A percentile compares a stretch with the other conserved stretches of the same genome.
phyloP scores from a whole-genome alignment of 169 alveolate genomes.

The Eimeria necatrix region DNA sequence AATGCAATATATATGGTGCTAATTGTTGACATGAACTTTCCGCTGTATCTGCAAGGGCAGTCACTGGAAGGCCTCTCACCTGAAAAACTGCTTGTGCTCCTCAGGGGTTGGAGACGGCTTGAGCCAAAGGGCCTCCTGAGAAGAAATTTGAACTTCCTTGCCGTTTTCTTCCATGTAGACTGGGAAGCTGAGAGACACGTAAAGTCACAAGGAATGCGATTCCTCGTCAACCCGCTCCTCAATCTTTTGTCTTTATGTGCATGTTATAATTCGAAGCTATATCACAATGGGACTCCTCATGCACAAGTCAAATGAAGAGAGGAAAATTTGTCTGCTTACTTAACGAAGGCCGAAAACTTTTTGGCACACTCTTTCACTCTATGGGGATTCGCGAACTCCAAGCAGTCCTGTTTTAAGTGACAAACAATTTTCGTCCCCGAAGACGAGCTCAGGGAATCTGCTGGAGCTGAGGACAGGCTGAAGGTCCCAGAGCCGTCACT shows the following conservation, averaged over 20 bases:
- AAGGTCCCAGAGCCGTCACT: conserved; percentile 98
- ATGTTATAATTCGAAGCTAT: no score
- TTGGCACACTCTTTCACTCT: conserved; percentile 89
- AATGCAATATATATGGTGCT: no score
- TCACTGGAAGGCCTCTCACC: conserved; percentile 60
- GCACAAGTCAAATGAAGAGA: neutral
- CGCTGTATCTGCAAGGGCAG: neutral
- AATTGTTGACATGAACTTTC: no score
- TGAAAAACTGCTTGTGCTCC: conserved; percentile 94
- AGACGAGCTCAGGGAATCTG: conserved; percentile 81
- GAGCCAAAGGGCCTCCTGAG: conserved; percentile 93
- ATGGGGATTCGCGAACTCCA: conserved; percentile 88
- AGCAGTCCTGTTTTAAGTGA: conserved; percentile 93
- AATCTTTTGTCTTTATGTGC: no score
- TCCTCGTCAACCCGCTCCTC: no score
- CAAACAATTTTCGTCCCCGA: conserved; percentile 96
- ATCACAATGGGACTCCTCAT: no score
- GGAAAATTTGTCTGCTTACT: conserved; percentile 76
- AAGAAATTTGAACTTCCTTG: conserved; percentile 86
- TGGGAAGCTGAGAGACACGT: conserved; percentile 76
- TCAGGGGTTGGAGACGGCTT: conserved; percentile 94
- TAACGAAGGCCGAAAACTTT: conserved; percentile 96
- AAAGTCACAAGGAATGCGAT: no score
- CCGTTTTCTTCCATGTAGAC: conserved; percentile 87
- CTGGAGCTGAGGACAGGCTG: conserved; percentile 84